Percentiles rank a stretch among this genome's conserved stretches.
phyloP scores from a whole-genome alignment of 768 basidiomycete genomes.

The Lactifluus hygrophoroides region DNA sequence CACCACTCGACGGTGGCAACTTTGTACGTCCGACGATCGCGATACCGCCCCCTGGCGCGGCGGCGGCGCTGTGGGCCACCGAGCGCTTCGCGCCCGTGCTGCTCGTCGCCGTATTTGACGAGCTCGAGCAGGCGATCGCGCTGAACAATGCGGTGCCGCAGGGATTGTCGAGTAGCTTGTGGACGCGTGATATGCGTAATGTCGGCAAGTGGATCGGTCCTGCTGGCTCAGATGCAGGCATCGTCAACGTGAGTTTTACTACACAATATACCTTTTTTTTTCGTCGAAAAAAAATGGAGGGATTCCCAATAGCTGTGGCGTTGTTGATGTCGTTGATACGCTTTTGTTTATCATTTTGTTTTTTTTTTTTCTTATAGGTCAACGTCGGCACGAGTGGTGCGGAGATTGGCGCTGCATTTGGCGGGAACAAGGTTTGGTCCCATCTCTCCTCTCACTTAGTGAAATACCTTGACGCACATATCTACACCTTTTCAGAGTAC shows the following conservation, averaged over 20 bases:
- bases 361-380: slow-evolving; percentile 32
- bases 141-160: slow-evolving; percentile 90
- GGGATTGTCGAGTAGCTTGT: slow-evolving; percentile 86
- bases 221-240: slow-evolving; percentile 82
- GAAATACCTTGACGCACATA: background rate
- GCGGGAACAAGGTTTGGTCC: slow-evolving; percentile 78
- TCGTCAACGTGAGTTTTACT: slow-evolving; percentile 64
- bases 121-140: slow-evolving; percentile 75
- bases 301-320: no score
- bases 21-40: slow-evolving; percentile 88
- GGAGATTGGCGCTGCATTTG: slow-evolving; percentile 82
- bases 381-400: slow-evolving; percentile 64
- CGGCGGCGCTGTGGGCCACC: slow-evolving; percentile 52
- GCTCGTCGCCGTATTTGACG: slow-evolving; percentile 78
- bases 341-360: background rate
- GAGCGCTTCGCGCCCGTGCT: slow-evolving; percentile 89
- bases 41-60: slow-evolving; percentile 30
- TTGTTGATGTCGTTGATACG: no score
- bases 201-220: slow-evolving; percentile 92
- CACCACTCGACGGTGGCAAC: slow-evolving; percentile 57
- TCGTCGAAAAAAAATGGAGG: background rate
- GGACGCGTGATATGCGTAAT: slow-evolving; percentile 78
- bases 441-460: background rate
- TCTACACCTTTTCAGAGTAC: slow-evolving; percentile 46
- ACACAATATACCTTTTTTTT: background rate